Evolutionary conservation across 495 filamentous ascomycete species (phyloP), one percentile per base, ranked within the genome.

Genomic region (Penicillium coprophilum): DNA sequence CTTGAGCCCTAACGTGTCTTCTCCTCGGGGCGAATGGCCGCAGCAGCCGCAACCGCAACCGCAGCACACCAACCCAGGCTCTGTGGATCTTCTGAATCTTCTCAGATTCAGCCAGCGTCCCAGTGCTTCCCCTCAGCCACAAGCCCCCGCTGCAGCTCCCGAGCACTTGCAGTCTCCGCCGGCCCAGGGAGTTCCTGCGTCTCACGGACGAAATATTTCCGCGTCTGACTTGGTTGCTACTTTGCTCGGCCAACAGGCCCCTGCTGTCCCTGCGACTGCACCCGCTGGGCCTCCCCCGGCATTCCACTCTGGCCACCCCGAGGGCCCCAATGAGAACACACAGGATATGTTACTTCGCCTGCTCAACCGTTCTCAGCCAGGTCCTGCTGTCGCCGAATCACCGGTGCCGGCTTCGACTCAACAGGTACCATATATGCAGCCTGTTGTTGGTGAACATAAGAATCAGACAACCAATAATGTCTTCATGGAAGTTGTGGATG

Each of bases 81-180:
- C 79, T 50, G 84, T 72, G 44, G 90, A 87, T 65, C 74, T 98
- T 59, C 79, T 98, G 66, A 94, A 87, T 64, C 81, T 98, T 39
- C 81, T 98, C 47, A 91, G 91, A 73, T 96, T 92, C 73, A 90
- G 83, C 61, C 82, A 89, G 59, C 65, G 73, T 17, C 53, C 68
- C 20, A 59, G 60, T 44, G 57, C 70, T 53, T 51, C 67, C 43
- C 55, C 66, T 38, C 70, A 66, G 12, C 73, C 75, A 47, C 74
- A 69, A 43, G 66, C 63, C 32, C 48, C 67, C 19, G 65, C 58
- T 53, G 13, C 58, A 13, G 60, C 39, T 19, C 36, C 61, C 15
- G 71, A 71, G 65, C 79, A 66, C 51, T 61, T 61, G 66, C 77
- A 58, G 46, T 67, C 70, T 55, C 77, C 73, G 11, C 67, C 65